Conservation (phyloP, 352 stramenopile genomes). For the Pythium phragmitis region DNA sequence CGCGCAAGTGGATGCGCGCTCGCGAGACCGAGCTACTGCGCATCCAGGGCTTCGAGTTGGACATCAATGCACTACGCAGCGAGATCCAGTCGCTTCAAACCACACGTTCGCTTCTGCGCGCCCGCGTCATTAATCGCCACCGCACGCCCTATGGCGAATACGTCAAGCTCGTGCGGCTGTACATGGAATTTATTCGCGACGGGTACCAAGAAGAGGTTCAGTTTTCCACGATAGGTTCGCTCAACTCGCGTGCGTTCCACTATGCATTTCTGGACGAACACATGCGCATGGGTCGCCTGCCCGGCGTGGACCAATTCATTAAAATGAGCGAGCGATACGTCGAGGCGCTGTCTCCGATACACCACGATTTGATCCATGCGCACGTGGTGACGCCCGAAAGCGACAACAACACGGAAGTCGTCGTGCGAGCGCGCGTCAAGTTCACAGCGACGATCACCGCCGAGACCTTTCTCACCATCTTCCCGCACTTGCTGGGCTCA, state of each 20-base stretch:
- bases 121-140: slow-evolving; percentile 16
- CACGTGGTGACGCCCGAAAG: neutral
- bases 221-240: neutral
- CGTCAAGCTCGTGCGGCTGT: slow-evolving; percentile 21
- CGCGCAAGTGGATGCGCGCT: slow-evolving; percentile 21
- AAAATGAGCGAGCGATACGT: slow-evolving; percentile 11
- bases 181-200: slow-evolving; percentile 18
- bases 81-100: slow-evolving; percentile 35
- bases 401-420: slow-evolving; percentile 2
- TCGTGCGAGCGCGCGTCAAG: slow-evolving; percentile 3
- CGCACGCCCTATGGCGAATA: slow-evolving; percentile 20
- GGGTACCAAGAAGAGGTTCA: slow-evolving; percentile 18
- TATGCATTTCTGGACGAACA: slow-evolving; percentile 12
- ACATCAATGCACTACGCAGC: slow-evolving; percentile 39
- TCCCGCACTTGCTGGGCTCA: slow-evolving; percentile 6
- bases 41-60: slow-evolving; percentile 37
- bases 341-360: neutral
- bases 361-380: neutral
- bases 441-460: slow-evolving; percentile 8
- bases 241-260: slow-evolving; percentile 2
- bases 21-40: slow-evolving; percentile 30
- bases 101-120: slow-evolving; percentile 29
- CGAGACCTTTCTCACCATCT: slow-evolving; percentile 14
- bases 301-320: slow-evolving; percentile 11
- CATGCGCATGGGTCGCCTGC: slow-evolving; percentile 11